phyloP scores from a whole-genome alignment of 805 yeast genomes.

The Allodekkera sacchari region DNA sequence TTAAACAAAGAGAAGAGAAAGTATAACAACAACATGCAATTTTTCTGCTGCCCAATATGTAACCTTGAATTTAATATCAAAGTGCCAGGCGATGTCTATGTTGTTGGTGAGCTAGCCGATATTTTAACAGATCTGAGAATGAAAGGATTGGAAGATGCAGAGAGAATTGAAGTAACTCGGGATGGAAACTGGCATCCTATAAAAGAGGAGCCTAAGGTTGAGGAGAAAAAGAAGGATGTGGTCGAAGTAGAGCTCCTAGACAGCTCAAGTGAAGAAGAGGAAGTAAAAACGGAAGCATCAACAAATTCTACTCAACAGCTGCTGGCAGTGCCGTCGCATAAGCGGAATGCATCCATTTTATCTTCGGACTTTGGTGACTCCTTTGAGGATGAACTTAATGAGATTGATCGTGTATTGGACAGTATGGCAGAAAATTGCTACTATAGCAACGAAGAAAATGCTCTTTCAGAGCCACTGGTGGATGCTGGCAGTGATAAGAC shows the following conservation, averaged over 20 bases:
- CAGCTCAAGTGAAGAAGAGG: background rate
- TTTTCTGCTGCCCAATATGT: slow-evolving; percentile 28
- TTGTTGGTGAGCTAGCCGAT: slow-evolving; percentile 24
- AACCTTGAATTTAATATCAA: slow-evolving; percentile 25
- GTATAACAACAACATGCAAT: slow-evolving; percentile 21
- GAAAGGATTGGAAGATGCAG: slow-evolving; percentile 9
- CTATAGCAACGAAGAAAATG: background rate
- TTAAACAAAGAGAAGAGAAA: slow-evolving; percentile 11
- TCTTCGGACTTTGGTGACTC: slow-evolving; percentile 2
- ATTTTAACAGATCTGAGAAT: slow-evolving; percentile 13
- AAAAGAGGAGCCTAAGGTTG: slow-evolving; percentile 5
- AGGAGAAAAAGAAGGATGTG: slow-evolving; percentile 1
- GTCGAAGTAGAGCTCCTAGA: slow-evolving; percentile 4
- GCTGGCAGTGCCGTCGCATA: background rate
- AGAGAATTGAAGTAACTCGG: slow-evolving; percentile 18
- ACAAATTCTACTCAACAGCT: background rate
- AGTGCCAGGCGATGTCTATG: slow-evolving; percentile 23
- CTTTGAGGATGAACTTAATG: slow-evolving; percentile 3
- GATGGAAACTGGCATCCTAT: slow-evolving; percentile 20
- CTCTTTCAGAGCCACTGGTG: background rate
- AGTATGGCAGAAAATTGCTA: background rate
- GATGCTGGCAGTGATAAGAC: background rate
- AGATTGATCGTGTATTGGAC: slow-evolving; percentile 2
- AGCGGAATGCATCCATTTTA: too few relatives aligned
- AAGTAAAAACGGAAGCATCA: background rate